Base-by-base conservation (phyloP, 2,329 filamentous ascomycete genomes). In the Colletotrichum caudatum region DNA sequence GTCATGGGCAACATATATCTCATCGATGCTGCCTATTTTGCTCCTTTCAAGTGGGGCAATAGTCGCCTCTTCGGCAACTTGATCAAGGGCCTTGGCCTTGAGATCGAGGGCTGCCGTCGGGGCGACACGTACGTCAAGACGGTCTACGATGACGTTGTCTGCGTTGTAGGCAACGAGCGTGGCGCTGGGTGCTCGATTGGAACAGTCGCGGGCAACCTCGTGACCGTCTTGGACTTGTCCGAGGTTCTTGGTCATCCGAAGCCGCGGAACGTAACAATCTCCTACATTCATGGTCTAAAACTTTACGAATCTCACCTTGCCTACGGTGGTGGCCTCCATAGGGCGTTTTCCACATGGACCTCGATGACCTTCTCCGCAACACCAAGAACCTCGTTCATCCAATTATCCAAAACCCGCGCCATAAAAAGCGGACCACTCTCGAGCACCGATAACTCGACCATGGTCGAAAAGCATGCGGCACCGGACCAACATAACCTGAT, bases 1-100 rank as follows among this genome's bases (percentile, higher is more conserved):
- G 65, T 71, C 29, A 29, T 68, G 58, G 69, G 65, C 8, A 64
- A 71, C 16, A 53, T 71, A 14, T 71, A 71, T 18, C 44, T 58
- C 39, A 63, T 71, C 18, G 65, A 71, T n/a, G 41, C 59, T 12
- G 9, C 37, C 26, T 51, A 62, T 12, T 53, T 69, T 23, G 23
- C 35, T 29, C 44, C 33, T 23, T 57, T 33, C 37, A 29, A 20
- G 11, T 23, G 29, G 39, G n/a, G 29, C 3, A 64, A n/a, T 29
- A 33, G 41, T 20, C 37, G 35, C 3, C 11, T 33, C 44, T 59
- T 33, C 18, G 65, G 69, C 3, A 71, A 33, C 20, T 29, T 71
- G 9, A 33, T 71, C 59, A 68, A 71, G 23, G 69, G 69, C 12
- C 37, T 71, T 4, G 64, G 64, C 2, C 66, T 68, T 14, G 29